These are phyloP conservation scores for Pichia sp. DNA, from an alignment of 1,139 yeast species.

Conservation along the genomic window DNA sequence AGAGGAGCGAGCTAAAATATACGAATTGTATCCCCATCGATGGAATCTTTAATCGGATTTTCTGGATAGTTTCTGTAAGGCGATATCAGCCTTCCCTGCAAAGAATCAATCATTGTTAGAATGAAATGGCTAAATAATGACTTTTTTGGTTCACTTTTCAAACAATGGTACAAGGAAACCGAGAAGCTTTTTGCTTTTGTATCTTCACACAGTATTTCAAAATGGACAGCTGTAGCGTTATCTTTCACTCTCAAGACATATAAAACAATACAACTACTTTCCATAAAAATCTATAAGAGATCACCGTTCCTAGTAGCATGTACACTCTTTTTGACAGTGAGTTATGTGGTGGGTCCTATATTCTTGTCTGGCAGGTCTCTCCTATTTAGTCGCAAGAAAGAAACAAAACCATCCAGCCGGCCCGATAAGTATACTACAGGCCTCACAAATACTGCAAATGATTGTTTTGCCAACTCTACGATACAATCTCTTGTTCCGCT, in stretches of 20 bases:
- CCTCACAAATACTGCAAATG: constrained; percentile 73
- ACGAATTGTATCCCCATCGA: too few species aligned
- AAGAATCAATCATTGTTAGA: too few species aligned
- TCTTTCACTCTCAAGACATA: background rate
- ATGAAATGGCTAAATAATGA: too few species aligned
- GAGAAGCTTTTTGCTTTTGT: too few species aligned
- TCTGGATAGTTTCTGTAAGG: too few species aligned
- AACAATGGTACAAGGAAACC: too few species aligned
- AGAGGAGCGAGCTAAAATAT: too few species aligned
- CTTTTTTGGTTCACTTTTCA: too few species aligned
- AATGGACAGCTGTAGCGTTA: background rate
- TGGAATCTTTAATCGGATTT: too few species aligned
- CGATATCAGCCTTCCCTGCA: too few species aligned
- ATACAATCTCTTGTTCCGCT: constrained; percentile 78
- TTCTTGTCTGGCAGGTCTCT: background rate
- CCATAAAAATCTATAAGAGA: background rate
- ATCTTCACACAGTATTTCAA: too few species aligned
- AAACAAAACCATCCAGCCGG: constrained; percentile 37
- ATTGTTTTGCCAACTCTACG: constrained; percentile 91
- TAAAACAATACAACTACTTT: too few species aligned
- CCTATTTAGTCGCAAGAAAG: background rate
- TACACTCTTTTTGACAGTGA: background rate
- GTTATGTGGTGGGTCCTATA: constrained; percentile 4
- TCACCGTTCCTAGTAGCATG: constrained; percentile 3
- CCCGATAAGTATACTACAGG: constrained; percentile 83